Percentiles rank a stretch among this genome's conserved stretches.
These are phyloP conservation scores for Apiospora aurea DNA, from an alignment of 2,329 filamentous ascomycete genomes.

Conservation along the genomic window DNA sequence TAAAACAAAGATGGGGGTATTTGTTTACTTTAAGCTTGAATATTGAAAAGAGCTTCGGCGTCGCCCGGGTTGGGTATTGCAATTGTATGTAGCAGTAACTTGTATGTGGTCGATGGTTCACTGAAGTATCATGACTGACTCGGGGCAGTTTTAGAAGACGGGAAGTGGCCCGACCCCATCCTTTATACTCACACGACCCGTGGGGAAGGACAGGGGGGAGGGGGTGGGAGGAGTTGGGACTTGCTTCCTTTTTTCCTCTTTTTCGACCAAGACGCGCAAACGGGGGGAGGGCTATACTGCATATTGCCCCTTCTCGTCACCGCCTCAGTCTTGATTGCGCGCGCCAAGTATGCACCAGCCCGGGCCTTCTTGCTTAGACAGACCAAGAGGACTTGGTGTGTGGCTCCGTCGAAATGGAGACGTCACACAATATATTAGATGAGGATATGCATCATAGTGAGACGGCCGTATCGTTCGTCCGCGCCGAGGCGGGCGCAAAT, in stretches of 20 bases:
- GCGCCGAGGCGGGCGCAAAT: not conserved
- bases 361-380: not conserved
- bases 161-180: not conserved
- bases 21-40: not conserved
- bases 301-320: constrained; percentile 13
- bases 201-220: not conserved
- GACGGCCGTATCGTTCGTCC: not conserved
- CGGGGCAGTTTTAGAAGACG: not conserved
- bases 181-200: constrained; percentile 1
- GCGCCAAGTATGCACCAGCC: not conserved
- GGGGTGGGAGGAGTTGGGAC: not conserved
- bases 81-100: not conserved
- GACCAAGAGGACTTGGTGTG: too few relatives aligned
- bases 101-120: not conserved
- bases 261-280: not conserved
- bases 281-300: not conserved
- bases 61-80: not conserved
- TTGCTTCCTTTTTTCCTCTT: not conserved
- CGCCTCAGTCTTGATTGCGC: not conserved
- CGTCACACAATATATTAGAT: not conserved
- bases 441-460: not conserved
- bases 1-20: not conserved
- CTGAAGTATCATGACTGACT: constrained; percentile 19
- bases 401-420: not conserved
- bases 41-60: not conserved